These are phyloP conservation scores for Lagenidium giganteum DNA, from an alignment of 352 stramenopile species.

Conservation along the genomic window DNA sequence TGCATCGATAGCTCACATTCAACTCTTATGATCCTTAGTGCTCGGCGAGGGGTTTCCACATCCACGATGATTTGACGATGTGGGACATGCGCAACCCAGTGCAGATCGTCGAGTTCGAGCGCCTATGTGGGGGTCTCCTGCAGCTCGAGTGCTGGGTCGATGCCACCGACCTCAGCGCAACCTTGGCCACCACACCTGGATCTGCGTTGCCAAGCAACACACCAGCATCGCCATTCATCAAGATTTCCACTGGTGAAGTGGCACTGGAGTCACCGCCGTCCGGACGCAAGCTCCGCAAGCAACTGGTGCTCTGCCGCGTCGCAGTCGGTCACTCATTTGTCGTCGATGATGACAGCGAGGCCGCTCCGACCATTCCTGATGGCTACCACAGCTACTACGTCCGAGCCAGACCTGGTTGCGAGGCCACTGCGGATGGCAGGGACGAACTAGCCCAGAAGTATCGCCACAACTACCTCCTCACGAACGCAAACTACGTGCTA, in stretches of 20 bases:
- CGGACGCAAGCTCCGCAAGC: conserved; percentile 24
- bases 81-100: conserved; percentile 70
- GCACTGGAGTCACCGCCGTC: conserved; percentile 17
- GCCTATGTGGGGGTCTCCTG: conserved; percentile 36
- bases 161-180: conserved; percentile 54
- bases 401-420: no score
- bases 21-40: no score
- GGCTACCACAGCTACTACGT: conserved; percentile 79
- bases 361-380: conserved; percentile 29
- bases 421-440: conserved; percentile 5
- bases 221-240: conserved; percentile 52
- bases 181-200: conserved; percentile 39
- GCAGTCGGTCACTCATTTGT: conserved; percentile 55
- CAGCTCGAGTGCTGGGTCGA: conserved; percentile 75
- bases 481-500: conserved; percentile 53
- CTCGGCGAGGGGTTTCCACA: conserved; percentile 37
- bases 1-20: no score
- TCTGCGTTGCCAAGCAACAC: no score
- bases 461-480: conserved; percentile 70
- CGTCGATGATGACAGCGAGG: conserved; percentile 39
- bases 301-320: conserved; percentile 75
- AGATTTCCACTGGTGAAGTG: conserved; percentile 62
- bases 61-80: conserved; percentile 59
- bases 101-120: conserved; percentile 52
- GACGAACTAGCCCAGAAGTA: conserved; percentile 6